Evolutionary conservation across 768 basidiomycete species (phyloP), one percentile per base, ranked within the genome.

Genomic region (Mycena vitilis): DNA sequence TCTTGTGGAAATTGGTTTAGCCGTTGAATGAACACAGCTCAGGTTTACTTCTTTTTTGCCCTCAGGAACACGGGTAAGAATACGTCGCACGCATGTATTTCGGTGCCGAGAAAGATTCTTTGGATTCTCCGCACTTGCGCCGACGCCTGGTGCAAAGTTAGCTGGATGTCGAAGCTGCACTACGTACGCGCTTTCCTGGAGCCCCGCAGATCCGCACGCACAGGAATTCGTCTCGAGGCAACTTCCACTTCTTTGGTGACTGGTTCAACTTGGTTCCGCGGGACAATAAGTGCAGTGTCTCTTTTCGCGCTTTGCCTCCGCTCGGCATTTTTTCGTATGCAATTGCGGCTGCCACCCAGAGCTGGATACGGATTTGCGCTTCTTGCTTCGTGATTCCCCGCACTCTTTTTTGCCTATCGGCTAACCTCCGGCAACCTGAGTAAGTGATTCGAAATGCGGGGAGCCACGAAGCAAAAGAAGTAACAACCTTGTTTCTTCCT

Each of bases 111-210:
- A 53, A 40, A n/a, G 51, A n/a, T 56, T 34, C 36, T 25, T 47
- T 44, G 51, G 38, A 60, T 69, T 69, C 45, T 51, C 68, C 68
- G 68, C 55, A 48, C 45, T 69, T 69, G 42, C 37, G 60, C 68
- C 68, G 68, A 40, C 40, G 53, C 20, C 20, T 37, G 45, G 65
- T 60, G 16, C 53, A 60, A 55, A 40, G 37, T 47, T 61, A 25
- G 30, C 52, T 57, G 44, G 65, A 30, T 37, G 57, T 30, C 42
- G 15, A 9, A 42, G 48, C 30, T 30, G 30, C 30, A 30, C 30
- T 30, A 30, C 30, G 30, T 36, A 23, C 22, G n/a, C 5, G 11
- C 20, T 54, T 60, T 52, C 47, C 52, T 48, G 65, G 65, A 60
- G 58, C n/a, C 65, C 65, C 65, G 65, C 36, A 66, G 65, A 69